Evolutionary conservation across 768 basidiomycete genomes (phyloP), one percentile per base, ranked within the genome.

Genomic region (Auricularia sp.): DNA sequence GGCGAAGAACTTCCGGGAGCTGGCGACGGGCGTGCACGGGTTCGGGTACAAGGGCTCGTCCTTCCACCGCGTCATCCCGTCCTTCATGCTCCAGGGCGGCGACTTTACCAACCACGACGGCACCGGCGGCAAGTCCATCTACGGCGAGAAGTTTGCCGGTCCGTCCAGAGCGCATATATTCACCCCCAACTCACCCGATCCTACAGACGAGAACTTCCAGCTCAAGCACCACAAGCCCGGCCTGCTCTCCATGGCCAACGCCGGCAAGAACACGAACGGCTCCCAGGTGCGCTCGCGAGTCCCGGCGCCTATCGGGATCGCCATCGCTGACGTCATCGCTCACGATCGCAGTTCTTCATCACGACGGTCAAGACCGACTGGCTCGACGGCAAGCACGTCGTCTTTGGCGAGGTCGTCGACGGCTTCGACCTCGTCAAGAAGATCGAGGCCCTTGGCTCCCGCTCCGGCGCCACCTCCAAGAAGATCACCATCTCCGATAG

Each of bases 11-110:
- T 98, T 98, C 82, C 88, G 95, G 62, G 90, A 92, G 75, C 76
- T 93, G 70, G 88, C 91, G 75, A 90, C 90, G 4, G 90, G 91
- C 21, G 90, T 92, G 77, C 88, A 87, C 71, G 90, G 90, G 7
- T 69, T 76, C 11, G 87, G 87, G 0, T 93, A 79, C 77, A 84
- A 89, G 70, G 89, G 84, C 39, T 85, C 84, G 61, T 77, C 78
- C 3, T 91, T 92, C 73, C 89, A 91, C 72, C 85, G 91, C 44
- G 82, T 92, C 53, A 92, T 91, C 66, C 75, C 73, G 18, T 66
- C 76, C 75, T 76, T 76, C 71, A 74, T 76, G 73, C 63, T 78
- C 36, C 77, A 78, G 63, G 77, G 77, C 59, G 77, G 77, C 3
- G 77, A 78, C 68, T 77, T 78, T 67, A 74, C 74, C 62, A 66